Conservation (phyloP, 2,329 filamentous ascomycete species). For the Stenocarpella maydis region DNA sequence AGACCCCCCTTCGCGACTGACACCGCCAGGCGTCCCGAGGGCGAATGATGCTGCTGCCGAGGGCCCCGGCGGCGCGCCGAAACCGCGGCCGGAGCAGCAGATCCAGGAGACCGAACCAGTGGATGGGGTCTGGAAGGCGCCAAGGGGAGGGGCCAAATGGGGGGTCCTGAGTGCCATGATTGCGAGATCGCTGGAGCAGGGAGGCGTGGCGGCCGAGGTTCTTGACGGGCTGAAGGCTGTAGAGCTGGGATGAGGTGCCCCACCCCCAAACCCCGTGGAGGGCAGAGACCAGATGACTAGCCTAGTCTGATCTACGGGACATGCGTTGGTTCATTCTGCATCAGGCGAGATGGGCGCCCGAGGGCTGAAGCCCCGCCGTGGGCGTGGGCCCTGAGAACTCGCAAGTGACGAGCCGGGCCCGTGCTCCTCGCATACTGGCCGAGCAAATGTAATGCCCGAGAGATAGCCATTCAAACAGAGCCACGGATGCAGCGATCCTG, state of each 20-base stretch:
- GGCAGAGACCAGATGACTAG: conserved; percentile 28
- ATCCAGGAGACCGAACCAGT: conserved; percentile 62
- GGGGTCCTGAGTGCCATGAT: conserved; percentile 77
- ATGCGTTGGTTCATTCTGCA: background rate
- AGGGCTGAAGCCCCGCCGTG: background rate
- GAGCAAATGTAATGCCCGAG: background rate
- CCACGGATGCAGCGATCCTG: background rate
- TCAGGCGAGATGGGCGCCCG: background rate
- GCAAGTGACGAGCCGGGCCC: background rate
- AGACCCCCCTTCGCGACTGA: conserved; percentile 77
- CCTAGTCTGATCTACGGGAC: conserved; percentile 25
- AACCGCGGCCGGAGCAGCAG: conserved; percentile 49
- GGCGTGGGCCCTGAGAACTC: background rate
- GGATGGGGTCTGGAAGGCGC: conserved; percentile 86
- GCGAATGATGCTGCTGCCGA: conserved; percentile 63
- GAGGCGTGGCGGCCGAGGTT: conserved; percentile 86
- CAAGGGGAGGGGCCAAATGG: conserved; percentile 83
- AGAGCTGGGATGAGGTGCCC: conserved; percentile 62
- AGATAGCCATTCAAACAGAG: background rate
- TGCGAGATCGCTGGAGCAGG: conserved; percentile 76
- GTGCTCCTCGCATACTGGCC: background rate
- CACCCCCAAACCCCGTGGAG: background rate
- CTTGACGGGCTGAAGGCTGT: conserved; percentile 82
- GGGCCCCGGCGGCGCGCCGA: conserved; percentile 47
- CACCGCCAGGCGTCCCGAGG: conserved; percentile 74